Percentiles rank a stretch among this genome's conserved stretches.
These are phyloP conservation scores for Niveomyces coronatus DNA, from an alignment of 2,329 filamentous ascomycete genomes.

Conservation along the genomic window DNA sequence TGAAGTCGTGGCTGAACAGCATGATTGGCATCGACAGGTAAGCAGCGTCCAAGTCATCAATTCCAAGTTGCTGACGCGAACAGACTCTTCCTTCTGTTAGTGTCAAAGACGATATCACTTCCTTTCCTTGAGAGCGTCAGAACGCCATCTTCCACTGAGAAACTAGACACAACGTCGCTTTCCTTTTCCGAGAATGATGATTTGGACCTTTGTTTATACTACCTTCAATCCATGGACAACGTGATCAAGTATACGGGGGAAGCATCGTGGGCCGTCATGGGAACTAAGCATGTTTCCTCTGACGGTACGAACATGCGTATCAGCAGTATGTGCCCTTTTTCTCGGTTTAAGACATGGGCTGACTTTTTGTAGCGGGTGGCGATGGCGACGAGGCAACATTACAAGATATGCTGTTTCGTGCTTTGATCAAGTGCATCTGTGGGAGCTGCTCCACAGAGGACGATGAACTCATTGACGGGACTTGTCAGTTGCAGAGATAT, in stretches of 20 bases:
- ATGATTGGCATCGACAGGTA: slow-evolving; percentile 54
- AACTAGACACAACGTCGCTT: slow-evolving; percentile 10
- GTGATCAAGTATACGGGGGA: slow-evolving; percentile 58
- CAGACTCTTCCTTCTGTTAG: slow-evolving; percentile 52
- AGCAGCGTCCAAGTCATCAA: slow-evolving; percentile 14
- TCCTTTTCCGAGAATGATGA: slow-evolving; percentile 49
- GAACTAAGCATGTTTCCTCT: slow-evolving; percentile 41
- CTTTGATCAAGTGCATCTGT: slow-evolving; percentile 52
- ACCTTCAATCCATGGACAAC: slow-evolving; percentile 63
- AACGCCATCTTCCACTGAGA: slow-evolving; percentile 13
- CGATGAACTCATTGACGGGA: slow-evolving; percentile 27
- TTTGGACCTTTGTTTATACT: slow-evolving; percentile 66
- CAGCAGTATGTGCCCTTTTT: slow-evolving; percentile 35
- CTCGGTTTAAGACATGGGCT: slow-evolving; percentile 13
- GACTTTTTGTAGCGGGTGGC: slow-evolving; percentile 29
- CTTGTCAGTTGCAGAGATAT: slow-evolving; percentile 59
- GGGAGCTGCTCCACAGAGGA: slow-evolving; percentile 5
- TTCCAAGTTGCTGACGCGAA: not conserved
- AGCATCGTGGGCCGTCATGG: slow-evolving; percentile 59
- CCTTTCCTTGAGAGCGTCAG: slow-evolving; percentile 33
- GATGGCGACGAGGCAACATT: slow-evolving; percentile 48
- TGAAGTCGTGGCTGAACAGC: slow-evolving; percentile 70
- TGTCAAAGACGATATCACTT: slow-evolving; percentile 46
- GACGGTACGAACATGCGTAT: slow-evolving; percentile 22
- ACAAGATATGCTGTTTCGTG: slow-evolving; percentile 57